Conservation (phyloP, 345 rosid genomes). For the Melaleuca alternifolia region DNA sequence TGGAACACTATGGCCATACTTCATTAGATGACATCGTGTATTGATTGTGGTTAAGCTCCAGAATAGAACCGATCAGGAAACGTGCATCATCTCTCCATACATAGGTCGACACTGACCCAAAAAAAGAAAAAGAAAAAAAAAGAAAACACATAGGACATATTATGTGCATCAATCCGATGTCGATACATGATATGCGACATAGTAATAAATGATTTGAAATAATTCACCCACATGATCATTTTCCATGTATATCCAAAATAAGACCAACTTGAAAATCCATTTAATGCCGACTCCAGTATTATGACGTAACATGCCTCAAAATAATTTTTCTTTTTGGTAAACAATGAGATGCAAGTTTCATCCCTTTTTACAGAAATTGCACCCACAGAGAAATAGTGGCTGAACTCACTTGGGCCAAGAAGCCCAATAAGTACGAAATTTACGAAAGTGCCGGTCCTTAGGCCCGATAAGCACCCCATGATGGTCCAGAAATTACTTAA, state of each 20-base stretch:
- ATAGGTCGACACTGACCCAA: neutral
- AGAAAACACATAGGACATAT: too few species aligned
- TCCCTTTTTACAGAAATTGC: neutral
- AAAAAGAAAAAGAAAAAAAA: too few species aligned
- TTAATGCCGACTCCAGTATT: neutral
- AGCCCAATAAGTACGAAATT: neutral
- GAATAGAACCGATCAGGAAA: fast-evolving
- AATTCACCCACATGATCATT: neutral
- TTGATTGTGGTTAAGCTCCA: neutral
- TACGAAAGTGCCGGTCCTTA: neutral
- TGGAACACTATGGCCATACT: fast-evolving
- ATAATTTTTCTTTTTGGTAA: neutral
- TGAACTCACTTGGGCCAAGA: neutral
- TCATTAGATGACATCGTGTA: neutral
- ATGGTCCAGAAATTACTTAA: neutral
- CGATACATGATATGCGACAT: fast-evolving
- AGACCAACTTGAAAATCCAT: neutral
- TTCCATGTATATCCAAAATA: neutral
- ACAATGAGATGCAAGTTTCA: neutral
- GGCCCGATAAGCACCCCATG: neutral
- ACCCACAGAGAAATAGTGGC: neutral
- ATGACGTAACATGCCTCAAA: neutral
- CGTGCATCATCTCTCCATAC: neutral
- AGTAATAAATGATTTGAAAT: neutral
- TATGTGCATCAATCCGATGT: neutral